phyloP scores from a whole-genome alignment of 2,329 filamentous ascomycete species.

The Colletotrichum simmondsii region DNA sequence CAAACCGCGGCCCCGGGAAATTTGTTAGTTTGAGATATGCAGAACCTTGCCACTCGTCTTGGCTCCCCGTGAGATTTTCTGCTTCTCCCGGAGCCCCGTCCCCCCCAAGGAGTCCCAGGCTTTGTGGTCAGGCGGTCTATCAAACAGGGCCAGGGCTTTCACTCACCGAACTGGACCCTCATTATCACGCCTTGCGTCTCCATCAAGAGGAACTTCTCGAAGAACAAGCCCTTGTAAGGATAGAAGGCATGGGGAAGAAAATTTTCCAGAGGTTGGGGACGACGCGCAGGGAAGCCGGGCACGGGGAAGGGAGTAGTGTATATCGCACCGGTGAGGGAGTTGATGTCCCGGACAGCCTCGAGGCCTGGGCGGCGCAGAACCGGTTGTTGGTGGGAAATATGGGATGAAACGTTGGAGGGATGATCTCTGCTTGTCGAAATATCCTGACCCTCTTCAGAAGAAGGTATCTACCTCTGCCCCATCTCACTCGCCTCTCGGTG shows the following conservation, averaged over 20 bases:
- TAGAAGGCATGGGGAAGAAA: neutral
- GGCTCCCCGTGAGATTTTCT: neutral
- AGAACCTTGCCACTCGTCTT: slow-evolving; percentile 2
- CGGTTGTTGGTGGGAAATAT: neutral
- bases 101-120: neutral
- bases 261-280: slow-evolving; percentile 19
- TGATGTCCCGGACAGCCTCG: neutral
- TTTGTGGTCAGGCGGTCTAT: neutral
- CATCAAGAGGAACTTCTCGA: neutral
- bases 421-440: slow-evolving; percentile 26
- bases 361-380: neutral
- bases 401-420: slow-evolving; percentile 26
- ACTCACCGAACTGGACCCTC: slow-evolving; percentile 4
- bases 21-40: slow-evolving; percentile 29
- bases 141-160: neutral
- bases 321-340: neutral
- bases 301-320: neutral
- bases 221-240: neutral
- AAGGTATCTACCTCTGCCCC: neutral
- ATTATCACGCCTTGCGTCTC: neutral
- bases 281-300: neutral
- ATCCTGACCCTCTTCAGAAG: neutral
- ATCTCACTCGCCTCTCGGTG: neutral
- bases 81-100: neutral
- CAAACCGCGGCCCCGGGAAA: slow-evolving; percentile 33